phyloP scores from a whole-genome alignment of 1,284 basidiomycete genomes.

The Marasmius fiardii region DNA sequence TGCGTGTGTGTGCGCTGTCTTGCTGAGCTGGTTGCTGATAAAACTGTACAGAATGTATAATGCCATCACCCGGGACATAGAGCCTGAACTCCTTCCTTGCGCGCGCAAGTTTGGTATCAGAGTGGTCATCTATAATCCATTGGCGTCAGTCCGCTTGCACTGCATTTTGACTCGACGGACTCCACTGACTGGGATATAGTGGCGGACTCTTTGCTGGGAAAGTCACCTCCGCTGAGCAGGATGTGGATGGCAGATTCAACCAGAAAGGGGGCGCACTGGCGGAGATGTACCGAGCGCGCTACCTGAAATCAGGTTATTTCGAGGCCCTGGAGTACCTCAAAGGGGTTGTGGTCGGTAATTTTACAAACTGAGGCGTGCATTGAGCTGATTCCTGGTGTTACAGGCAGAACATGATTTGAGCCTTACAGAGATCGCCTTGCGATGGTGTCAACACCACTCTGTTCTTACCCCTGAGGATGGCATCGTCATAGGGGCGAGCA shows the following conservation, averaged over 20 bases:
- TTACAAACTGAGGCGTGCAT: background rate
- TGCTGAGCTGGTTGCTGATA: background rate
- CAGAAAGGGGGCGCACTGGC: slow-evolving; percentile 23
- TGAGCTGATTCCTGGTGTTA: too few species aligned
- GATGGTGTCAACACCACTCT: slow-evolving; percentile 49
- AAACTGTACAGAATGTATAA: slow-evolving; percentile 42
- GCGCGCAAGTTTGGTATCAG: slow-evolving; percentile 52
- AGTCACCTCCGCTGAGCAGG: slow-evolving; percentile 27
- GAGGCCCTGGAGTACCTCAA: slow-evolving; percentile 42
- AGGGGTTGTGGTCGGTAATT: slow-evolving; percentile 28
- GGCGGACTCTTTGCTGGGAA: slow-evolving; percentile 47
- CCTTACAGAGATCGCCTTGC: slow-evolving; percentile 42
- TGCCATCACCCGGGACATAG: slow-evolving; percentile 48
- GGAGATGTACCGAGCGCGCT: slow-evolving; percentile 40
- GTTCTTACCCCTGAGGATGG: slow-evolving; percentile 36
- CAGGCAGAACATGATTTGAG: slow-evolving; percentile 36
- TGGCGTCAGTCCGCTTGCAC: slow-evolving; percentile 24
- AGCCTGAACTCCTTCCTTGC: slow-evolving; percentile 55
- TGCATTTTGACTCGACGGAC: background rate
- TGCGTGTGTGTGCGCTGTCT: slow-evolving; percentile 9
- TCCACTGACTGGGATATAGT: slow-evolving; percentile 18
- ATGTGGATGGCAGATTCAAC: slow-evolving; percentile 34
- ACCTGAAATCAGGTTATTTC: slow-evolving; percentile 43
- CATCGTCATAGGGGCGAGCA: slow-evolving; percentile 41
- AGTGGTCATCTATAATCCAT: slow-evolving; percentile 40